These are phyloP conservation scores for Fomitopsis serialis DNA, from an alignment of 768 basidiomycete species.

Conservation along the genomic window DNA sequence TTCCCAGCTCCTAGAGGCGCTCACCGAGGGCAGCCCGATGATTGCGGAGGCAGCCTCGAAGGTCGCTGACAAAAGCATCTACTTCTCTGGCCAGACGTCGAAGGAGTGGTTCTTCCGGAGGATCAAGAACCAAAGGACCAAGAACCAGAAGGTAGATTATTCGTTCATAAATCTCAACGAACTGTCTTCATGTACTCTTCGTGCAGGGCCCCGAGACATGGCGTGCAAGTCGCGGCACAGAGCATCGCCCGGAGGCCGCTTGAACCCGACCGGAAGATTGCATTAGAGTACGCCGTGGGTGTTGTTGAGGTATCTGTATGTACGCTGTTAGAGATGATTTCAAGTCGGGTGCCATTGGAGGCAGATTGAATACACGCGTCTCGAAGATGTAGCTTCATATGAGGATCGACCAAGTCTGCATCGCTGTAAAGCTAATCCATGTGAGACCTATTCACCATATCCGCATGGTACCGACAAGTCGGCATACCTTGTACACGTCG, in stretches of 20 bases:
- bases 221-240: conserved; percentile 18
- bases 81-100: conserved; percentile 31
- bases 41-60: conserved; percentile 40
- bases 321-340: too few relatives aligned
- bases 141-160: conserved; percentile 37
- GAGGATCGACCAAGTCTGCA: too few relatives aligned
- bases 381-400: too few relatives aligned
- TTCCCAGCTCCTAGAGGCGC: conserved; percentile 42
- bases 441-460: too few relatives aligned
- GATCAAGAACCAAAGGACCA: conserved; percentile 34
- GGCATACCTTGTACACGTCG: too few relatives aligned
- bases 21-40: conserved; percentile 44
- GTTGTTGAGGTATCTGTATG: neutral
- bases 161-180: neutral
- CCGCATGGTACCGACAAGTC: too few relatives aligned
- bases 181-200: neutral
- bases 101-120: conserved; percentile 37
- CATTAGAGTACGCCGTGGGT: neutral
- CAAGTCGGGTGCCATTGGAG: too few relatives aligned
- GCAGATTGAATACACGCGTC: neutral
- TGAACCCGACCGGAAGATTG: neutral
- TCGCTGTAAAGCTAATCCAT: neutral
- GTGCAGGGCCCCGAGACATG: conserved; percentile 19
- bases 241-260: conserved; percentile 11
- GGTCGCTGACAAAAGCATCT: conserved; percentile 30